These are phyloP conservation scores for Spergularia bocconei DNA, from an alignment of 148 eudicot species.

Conservation along the genomic window DNA sequence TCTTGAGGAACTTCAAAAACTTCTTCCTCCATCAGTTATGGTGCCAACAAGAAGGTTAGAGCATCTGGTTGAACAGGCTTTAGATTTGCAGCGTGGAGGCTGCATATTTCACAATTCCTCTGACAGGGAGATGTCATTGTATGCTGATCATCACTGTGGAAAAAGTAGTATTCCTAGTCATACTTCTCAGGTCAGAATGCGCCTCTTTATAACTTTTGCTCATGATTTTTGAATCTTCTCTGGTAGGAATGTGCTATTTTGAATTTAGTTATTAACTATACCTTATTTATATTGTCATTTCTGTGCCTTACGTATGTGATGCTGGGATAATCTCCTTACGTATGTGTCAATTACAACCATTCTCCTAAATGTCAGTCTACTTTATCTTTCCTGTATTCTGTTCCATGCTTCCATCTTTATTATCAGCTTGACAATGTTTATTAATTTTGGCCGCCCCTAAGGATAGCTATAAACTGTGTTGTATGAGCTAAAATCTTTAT, in stretches of 20 bases:
- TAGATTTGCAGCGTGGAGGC: slow-evolving; percentile 56
- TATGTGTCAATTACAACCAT: not conserved
- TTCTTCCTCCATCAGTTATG: slow-evolving; percentile 69
- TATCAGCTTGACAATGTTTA: too few species aligned
- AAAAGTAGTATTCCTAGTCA: slow-evolving; percentile 70
- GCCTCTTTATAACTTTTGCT: slow-evolving; percentile 2
- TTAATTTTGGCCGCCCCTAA: not conserved
- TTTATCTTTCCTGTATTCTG: not conserved
- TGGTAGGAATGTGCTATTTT: not conserved
- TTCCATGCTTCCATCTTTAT: not conserved
- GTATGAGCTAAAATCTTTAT: not conserved
- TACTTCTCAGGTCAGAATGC: slow-evolving; percentile 58
- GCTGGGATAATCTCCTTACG: not conserved
- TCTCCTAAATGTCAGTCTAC: not conserved
- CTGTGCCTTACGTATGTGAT: not conserved
- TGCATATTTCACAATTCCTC: slow-evolving; percentile 72
- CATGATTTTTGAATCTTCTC: not conserved
- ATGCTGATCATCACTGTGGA: slow-evolving; percentile 79
- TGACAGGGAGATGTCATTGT: slow-evolving; percentile 62
- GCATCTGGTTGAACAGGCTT: slow-evolving; percentile 77
- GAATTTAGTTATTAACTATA: not conserved
- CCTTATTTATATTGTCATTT: not conserved
- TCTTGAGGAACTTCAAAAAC: slow-evolving; percentile 56
- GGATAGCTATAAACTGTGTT: not conserved
- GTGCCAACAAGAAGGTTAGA: slow-evolving; percentile 69